These are phyloP conservation scores for Cladophialophora carrionii DNA, from an alignment of 2,329 filamentous ascomycete genomes.

Conservation along the genomic window DNA sequence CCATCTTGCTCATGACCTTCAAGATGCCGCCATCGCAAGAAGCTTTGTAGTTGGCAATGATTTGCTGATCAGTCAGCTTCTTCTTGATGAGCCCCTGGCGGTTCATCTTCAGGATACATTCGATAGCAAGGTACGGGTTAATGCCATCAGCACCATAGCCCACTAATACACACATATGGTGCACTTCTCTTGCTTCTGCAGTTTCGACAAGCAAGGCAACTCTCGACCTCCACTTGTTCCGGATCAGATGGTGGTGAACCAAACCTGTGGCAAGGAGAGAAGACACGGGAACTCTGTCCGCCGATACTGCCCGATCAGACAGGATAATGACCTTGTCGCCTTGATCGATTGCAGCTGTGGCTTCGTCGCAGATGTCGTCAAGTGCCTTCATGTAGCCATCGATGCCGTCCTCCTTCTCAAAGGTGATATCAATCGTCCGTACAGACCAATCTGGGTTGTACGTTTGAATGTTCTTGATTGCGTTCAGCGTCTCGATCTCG, in stretches of 20 bases:
- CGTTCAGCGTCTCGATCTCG: conserved; percentile 87
- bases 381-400: conserved; percentile 84
- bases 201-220: conserved; percentile 88
- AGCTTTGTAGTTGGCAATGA: conserved; percentile 95
- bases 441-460: conserved; percentile 81
- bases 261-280: conserved; percentile 86
- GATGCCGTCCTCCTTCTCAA: conserved; percentile 80
- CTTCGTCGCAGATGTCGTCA: conserved; percentile 83
- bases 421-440: conserved; percentile 88
- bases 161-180: conserved; percentile 97
- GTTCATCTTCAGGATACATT: conserved; percentile 96
- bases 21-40: conserved; percentile 94
- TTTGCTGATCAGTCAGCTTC: conserved; percentile 76
- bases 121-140: conserved; percentile 92
- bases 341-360: conserved; percentile 79
- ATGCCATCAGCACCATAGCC: conserved; percentile 94
- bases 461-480: conserved; percentile 74
- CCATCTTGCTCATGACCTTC: conserved; percentile 99
- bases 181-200: conserved; percentile 92
- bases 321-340: conserved; percentile 84
- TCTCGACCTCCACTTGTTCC: conserved; percentile 92
- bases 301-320: conserved; percentile 82
- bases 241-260: conserved; percentile 92
- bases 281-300: conserved; percentile 82
- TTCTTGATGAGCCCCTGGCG: conserved; percentile 90